phyloP scores from a whole-genome alignment of 2,329 filamentous ascomycete genomes.

The Hypocreales sp. region DNA sequence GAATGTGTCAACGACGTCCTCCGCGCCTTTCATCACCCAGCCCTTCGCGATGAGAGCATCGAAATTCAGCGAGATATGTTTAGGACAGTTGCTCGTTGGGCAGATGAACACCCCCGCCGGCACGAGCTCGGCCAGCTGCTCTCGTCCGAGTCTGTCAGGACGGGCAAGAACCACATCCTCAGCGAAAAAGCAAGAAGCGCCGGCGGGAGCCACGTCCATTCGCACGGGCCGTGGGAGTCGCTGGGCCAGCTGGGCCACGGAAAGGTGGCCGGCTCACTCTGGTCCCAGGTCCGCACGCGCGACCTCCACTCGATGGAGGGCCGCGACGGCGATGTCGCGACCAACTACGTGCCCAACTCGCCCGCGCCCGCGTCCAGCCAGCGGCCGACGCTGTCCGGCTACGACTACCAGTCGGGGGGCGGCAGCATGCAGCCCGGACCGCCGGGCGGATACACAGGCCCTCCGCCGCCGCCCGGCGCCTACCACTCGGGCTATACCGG shows the following conservation, averaged over 20 bases:
- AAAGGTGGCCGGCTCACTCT: conserved; percentile 42
- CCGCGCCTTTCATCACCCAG: conserved; percentile 81
- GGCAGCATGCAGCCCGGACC: conserved; percentile 8
- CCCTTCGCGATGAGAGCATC: conserved; percentile 55
- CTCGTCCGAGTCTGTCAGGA: conserved; percentile 66
- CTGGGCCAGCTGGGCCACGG: conserved; percentile 34
- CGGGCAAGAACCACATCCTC: conserved; percentile 63
- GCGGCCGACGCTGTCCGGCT: conserved; percentile 16
- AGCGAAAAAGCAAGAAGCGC: conserved; percentile 17
- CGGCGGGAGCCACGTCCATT: conserved; percentile 18
- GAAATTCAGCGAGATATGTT: conserved; percentile 87
- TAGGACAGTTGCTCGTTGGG: conserved; percentile 70
- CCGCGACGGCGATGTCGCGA: conserved; percentile 22
- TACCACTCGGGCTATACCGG: conserved; percentile 18
- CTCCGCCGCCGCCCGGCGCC: conserved; percentile 16
- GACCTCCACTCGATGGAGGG: conserved; percentile 41
- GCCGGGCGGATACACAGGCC: conserved; percentile 13
- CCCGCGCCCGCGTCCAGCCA: conserved; percentile 19
- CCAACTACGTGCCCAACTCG: conserved; percentile 22
- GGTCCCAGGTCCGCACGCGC: conserved; percentile 43
- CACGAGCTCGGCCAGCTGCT: conserved; percentile 60
- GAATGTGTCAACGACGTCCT: conserved; percentile 73
- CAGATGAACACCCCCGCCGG: conserved; percentile 50
- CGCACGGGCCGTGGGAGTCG: conserved; percentile 27
- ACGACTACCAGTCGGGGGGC: conserved; percentile 17